Evolutionary conservation across 805 yeast species (phyloP).

Genomic region (Sugiyamaella floridensis): DNA sequence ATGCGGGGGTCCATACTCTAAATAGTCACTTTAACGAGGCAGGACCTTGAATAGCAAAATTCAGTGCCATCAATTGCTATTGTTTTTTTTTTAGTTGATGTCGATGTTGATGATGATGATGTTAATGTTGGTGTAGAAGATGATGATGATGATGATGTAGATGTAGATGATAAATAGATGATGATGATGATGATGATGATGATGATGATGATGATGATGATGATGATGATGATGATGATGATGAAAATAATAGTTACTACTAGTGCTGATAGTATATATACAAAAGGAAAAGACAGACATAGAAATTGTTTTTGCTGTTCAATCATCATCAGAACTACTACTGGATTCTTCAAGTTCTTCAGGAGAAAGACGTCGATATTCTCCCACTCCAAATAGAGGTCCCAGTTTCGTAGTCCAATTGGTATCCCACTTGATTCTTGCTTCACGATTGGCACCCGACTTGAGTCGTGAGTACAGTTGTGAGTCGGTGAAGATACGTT

Average conservation of each 20-base stretch:
- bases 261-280: too few species aligned
- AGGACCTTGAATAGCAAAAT: too few species aligned
- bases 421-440: slow-evolving; percentile 61
- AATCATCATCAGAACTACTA: slow-evolving; percentile 3
- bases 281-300: neutral
- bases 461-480: slow-evolving; percentile 37
- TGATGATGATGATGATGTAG: neutral
- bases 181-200: too few species aligned
- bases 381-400: slow-evolving; percentile 35
- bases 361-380: slow-evolving; percentile 11
- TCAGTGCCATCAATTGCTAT: too few species aligned
- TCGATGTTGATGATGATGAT: too few species aligned
- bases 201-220: neutral
- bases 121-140: too few species aligned
- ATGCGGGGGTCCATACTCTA: too few species aligned
- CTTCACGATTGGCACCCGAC: slow-evolving; percentile 68
- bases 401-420: slow-evolving; percentile 60
- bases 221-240: too few species aligned
- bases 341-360: neutral
- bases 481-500: slow-evolving; percentile 28
- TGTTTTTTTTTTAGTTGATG: too few species aligned
- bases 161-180: neutral
- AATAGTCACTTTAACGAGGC: too few species aligned
- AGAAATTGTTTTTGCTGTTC: neutral
- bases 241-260: too few species aligned